Percentiles rank a stretch among this genome's conserved stretches.
These are phyloP conservation scores for Alternaria gaisen DNA, from an alignment of 2,329 filamentous ascomycete species.

Conservation along the genomic window DNA sequence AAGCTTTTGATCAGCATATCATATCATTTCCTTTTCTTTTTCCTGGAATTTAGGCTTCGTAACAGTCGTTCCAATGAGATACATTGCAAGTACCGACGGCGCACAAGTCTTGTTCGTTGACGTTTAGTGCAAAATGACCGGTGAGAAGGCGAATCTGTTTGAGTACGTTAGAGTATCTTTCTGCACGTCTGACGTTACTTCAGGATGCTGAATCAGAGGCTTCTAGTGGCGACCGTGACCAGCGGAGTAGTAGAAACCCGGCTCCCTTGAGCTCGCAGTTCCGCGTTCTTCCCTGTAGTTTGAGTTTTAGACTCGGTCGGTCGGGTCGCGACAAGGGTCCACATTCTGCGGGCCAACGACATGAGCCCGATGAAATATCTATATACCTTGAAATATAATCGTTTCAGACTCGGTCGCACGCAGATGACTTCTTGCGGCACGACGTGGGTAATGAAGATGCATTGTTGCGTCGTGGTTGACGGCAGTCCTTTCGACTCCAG, in stretches of 20 bases:
- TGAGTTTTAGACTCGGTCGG: constrained; percentile 5
- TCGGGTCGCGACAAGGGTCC: not conserved
- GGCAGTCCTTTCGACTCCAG: not conserved
- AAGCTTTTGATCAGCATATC: not conserved
- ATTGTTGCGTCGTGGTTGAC: not conserved
- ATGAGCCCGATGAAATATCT: not conserved
- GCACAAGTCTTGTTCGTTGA: not conserved
- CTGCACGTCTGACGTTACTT: not conserved
- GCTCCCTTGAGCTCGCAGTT: not conserved
- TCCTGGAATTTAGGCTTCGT: not conserved
- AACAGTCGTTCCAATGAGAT: not conserved
- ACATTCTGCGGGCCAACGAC: not conserved
- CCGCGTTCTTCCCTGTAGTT: constrained; percentile 4
- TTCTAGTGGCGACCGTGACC: not conserved
- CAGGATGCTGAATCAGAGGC: not conserved
- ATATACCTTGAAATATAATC: not conserved
- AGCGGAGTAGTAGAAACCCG: not conserved
- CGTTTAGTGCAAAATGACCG: not conserved
- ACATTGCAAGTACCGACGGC: not conserved
- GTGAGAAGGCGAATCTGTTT: not conserved
- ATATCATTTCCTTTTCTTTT: not conserved
- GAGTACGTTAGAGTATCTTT: not conserved
- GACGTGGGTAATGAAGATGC: not conserved
- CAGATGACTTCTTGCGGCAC: not conserved
- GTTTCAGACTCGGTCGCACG: not conserved